A percentile compares a stretch with the other conserved stretches of the same genome.
Evolutionary conservation across 2,329 filamentous ascomycete species (phyloP).

Genomic region (Trematosphaeria pertusa): DNA sequence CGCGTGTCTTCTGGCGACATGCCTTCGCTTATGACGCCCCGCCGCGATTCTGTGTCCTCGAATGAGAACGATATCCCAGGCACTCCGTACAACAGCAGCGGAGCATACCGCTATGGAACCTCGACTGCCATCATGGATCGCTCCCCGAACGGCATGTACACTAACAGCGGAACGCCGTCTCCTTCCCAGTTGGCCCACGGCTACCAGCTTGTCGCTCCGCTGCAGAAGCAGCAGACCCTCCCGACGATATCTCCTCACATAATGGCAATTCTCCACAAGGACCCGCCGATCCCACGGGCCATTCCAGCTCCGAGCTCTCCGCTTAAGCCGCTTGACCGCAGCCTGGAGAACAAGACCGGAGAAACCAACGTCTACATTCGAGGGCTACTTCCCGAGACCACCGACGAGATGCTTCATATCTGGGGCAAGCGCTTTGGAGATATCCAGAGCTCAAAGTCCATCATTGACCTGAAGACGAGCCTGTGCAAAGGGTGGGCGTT

Average conservation of each 20-base stretch:
- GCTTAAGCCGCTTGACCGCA: slow-evolving; percentile 90
- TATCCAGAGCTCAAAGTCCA: slow-evolving; percentile 97
- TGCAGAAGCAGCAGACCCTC: slow-evolving; percentile 47
- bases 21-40: slow-evolving; percentile 59
- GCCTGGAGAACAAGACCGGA: slow-evolving; percentile 90
- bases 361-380: slow-evolving; percentile 99
- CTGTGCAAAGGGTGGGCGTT: slow-evolving; percentile 86
- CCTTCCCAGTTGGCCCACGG: slow-evolving; percentile 55
- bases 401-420: slow-evolving; percentile 82
- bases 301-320: slow-evolving; percentile 89
- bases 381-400: slow-evolving; percentile 92
- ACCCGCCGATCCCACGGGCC: slow-evolving; percentile 84
- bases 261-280: slow-evolving; percentile 62
- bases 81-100: slow-evolving; percentile 54
- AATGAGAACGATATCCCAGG: slow-evolving; percentile 61
- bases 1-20: slow-evolving; percentile 56
- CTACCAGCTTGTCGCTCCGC: slow-evolving; percentile 51
- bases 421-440: slow-evolving; percentile 90
- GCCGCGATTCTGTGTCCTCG: slow-evolving; percentile 59
- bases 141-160: slow-evolving; percentile 57
- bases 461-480: slow-evolving; percentile 91
- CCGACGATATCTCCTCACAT: slow-evolving; percentile 54
- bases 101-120: slow-evolving; percentile 53
- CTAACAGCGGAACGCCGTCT: slow-evolving; percentile 57
- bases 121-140: slow-evolving; percentile 57